Evolutionary conservation across 768 basidiomycete genomes (phyloP), one percentile per base, ranked within the genome.

Genomic region (Trametes cubensis): DNA sequence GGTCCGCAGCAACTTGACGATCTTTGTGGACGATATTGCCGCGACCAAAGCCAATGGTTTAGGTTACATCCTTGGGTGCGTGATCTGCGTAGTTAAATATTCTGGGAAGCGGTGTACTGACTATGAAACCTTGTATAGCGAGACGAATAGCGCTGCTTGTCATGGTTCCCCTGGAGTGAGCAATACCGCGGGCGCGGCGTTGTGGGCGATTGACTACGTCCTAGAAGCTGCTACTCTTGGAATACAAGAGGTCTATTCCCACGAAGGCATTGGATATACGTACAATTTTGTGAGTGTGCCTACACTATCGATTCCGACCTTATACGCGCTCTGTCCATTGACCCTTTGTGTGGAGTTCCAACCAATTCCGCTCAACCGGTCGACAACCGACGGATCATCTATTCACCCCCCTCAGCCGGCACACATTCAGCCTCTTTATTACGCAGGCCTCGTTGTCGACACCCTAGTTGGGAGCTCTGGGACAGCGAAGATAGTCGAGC

Each of bases 231-330:
- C 83, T 2, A 81, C 81, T 65, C 71, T 85, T 11, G 84, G 83
- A 4, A 81, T 85, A 23, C 77, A 79, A 30, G 76, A 80, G 52
- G 62, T 85, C 17, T 85, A 81, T 73, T 87, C 86, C 77, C 87
- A 90, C 67, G 77, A 85, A 58, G 88, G 87, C 18, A 76, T 89
- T 55, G 88, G 88, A 0, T 89, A 80, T 74, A 90, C 89, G 72
- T 90, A 89, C 67, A 85, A 83, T 67, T 75, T 88, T 55, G 87
- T 85, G 59, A 55, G 67, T 34, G 34, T 11, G 34, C 34, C 3
- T 28, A 28, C 4, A 28, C 28, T 28, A 28, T 28, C 4, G 7
- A 28, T 28, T 7, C 4, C 28, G 3, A 28, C n/a, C n/a, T n/a
- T n/a, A n/a, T n/a, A 28, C 7, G 28, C 28, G 28, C 7, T 28